These are phyloP conservation scores for Starmerella scarabaei DNA, from an alignment of 805 yeast species.

Conservation along the genomic window DNA sequence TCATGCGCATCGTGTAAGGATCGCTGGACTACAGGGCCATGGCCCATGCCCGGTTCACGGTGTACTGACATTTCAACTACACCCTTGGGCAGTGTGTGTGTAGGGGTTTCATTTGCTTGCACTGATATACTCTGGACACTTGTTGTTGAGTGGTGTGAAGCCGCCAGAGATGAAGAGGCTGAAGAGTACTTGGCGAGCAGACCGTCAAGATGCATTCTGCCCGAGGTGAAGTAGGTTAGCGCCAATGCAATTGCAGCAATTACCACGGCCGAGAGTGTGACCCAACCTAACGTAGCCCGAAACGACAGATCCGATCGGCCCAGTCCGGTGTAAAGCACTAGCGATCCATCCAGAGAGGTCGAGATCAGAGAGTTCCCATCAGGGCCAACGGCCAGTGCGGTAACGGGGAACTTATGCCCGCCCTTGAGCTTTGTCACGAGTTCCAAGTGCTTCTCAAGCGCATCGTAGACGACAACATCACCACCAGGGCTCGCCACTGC, in stretches of 20 bases:
- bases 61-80: conserved; percentile 3
- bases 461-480: conserved; percentile 15
- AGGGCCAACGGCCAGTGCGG: conserved; percentile 15
- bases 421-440: conserved; percentile 3
- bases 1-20: neutral
- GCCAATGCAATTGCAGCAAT: conserved; percentile 10
- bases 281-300: conserved; percentile 15
- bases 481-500: conserved; percentile 20
- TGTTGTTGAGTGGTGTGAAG: too few species aligned
- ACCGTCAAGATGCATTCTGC: neutral
- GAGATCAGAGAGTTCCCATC: conserved; percentile 14
- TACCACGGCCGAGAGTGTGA: conserved; percentile 8
- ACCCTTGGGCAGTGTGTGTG: neutral
- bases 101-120: neutral
- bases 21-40: conserved; percentile 8
- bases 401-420: conserved; percentile 19
- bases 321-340: conserved; percentile 7
- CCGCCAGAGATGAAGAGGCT: too few species aligned
- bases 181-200: neutral
- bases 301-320: neutral
- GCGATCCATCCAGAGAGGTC: conserved; percentile 20
- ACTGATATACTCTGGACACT: neutral
- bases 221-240: neutral
- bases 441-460: neutral
- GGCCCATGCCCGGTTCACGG: conserved; percentile 3